These are phyloP conservation scores for Talaromyces trachyspermus DNA, from an alignment of 495 filamentous ascomycete genomes.

Conservation along the genomic window DNA sequence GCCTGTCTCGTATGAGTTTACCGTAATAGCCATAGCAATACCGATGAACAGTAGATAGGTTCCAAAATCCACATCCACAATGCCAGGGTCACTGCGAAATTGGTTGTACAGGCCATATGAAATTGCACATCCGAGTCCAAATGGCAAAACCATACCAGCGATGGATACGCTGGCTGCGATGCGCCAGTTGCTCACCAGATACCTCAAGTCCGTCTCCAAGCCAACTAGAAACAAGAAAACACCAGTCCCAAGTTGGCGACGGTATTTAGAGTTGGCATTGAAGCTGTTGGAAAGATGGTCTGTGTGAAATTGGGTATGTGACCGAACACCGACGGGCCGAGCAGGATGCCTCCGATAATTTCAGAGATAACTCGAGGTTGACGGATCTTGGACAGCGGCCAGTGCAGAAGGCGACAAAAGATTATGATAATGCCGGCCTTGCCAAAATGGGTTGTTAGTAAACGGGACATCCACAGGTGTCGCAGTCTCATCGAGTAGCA, in stretches of 20 bases:
- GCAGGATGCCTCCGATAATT: slow-evolving; percentile 85
- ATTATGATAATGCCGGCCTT: slow-evolving; percentile 86
- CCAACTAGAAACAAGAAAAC: slow-evolving; percentile 91
- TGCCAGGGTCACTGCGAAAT: slow-evolving; percentile 59
- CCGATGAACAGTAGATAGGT: slow-evolving; percentile 90
- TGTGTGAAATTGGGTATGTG: slow-evolving; percentile 72
- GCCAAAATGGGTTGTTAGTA: neutral
- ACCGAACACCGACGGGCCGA: slow-evolving; percentile 83
- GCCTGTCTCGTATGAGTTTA: slow-evolving; percentile 18
- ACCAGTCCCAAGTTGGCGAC: slow-evolving; percentile 87
- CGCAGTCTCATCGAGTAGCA: too few relatives aligned
- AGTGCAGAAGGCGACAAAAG: slow-evolving; percentile 77
- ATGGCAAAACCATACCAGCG: slow-evolving; percentile 78
- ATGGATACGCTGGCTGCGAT: slow-evolving; percentile 75
- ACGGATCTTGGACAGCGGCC: slow-evolving; percentile 74
- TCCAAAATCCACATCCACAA: slow-evolving; percentile 63
- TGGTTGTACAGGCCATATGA: slow-evolving; percentile 80
- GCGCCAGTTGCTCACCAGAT: slow-evolving; percentile 80
- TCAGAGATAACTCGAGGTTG: slow-evolving; percentile 95
- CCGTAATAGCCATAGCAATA: slow-evolving; percentile 89
- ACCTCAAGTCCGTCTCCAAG: slow-evolving; percentile 84
- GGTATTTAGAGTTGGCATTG: slow-evolving; percentile 68
- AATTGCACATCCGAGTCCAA: slow-evolving; percentile 63
- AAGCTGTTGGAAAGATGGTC: slow-evolving; percentile 66
- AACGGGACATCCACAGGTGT: slow-evolving; percentile 1